A percentile compares a stretch with the other conserved stretches of the same genome.
These are phyloP conservation scores for Rheum nobile DNA, from an alignment of 148 eudicot genomes.

Conservation along the genomic window DNA sequence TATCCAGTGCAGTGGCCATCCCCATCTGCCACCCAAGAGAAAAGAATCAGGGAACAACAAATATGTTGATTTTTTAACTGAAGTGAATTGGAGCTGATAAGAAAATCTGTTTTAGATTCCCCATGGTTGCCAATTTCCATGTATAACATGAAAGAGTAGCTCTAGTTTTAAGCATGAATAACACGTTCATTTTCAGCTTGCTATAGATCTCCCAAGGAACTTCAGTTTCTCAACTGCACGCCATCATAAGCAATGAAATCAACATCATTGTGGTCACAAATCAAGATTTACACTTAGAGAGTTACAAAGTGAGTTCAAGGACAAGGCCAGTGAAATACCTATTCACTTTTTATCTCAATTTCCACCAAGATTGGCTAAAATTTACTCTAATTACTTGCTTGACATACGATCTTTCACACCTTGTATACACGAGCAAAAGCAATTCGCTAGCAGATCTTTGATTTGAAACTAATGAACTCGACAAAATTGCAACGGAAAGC, in stretches of 20 bases:
- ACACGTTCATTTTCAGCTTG: neutral
- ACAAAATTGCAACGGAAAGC: neutral
- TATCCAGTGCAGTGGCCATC: conserved; percentile 16
- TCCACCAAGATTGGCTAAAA: neutral
- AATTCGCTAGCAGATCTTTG: neutral
- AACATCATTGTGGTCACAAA: neutral
- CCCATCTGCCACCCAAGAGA: conserved; percentile 7
- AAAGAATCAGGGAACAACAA: neutral
- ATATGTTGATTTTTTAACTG: neutral
- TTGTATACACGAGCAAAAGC: neutral
- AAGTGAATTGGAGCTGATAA: neutral
- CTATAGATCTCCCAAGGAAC: neutral
- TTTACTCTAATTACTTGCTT: neutral
- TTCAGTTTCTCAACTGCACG: neutral
- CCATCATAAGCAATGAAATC: neutral
- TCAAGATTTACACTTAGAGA: neutral
- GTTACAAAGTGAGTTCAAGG: neutral
- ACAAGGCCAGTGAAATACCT: neutral
- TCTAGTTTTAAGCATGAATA: neutral
- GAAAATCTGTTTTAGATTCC: neutral
- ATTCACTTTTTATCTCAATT: neutral
- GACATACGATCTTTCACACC: neutral
- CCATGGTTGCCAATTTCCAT: neutral
- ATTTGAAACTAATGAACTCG: neutral
- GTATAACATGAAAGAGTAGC: neutral